These are phyloP conservation scores for Leccinum truebloodii DNA, from an alignment of 768 basidiomycete species.

Conservation along the genomic window DNA sequence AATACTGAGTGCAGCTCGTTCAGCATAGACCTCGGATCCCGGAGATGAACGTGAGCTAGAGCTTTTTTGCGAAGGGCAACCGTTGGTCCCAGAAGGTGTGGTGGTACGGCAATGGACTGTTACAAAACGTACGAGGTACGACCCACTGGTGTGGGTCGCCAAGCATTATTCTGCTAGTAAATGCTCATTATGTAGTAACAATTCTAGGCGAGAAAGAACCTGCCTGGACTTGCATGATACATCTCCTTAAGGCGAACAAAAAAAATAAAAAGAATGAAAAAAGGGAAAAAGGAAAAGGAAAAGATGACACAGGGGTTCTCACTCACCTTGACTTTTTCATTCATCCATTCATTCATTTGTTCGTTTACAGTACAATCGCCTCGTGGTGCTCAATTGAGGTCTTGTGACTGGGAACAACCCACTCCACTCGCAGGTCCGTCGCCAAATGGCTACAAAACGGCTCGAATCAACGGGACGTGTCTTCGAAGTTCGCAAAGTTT, in stretches of 20 bases:
- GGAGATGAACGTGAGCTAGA: conserved; percentile 17
- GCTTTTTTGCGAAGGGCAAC: not conserved
- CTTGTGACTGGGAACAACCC: not conserved
- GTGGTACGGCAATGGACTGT: not conserved
- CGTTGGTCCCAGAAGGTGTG: not conserved
- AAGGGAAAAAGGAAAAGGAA: not conserved
- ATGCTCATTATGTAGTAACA: not conserved
- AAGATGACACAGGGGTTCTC: not conserved
- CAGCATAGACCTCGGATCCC: conserved; percentile 12
- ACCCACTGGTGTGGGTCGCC: not conserved
- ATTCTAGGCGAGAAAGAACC: conserved; percentile 1
- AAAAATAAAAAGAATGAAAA: not conserved
- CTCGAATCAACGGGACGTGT: not conserved
- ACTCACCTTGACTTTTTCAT: not conserved
- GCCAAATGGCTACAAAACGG: not conserved
- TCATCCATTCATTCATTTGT: not conserved
- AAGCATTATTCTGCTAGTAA: not conserved
- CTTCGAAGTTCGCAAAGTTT: not conserved
- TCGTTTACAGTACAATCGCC: not conserved
- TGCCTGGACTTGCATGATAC: not conserved
- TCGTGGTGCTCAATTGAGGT: not conserved
- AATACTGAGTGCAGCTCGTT: not conserved
- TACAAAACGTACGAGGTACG: not conserved
- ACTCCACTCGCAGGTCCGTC: not conserved
- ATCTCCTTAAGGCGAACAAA: conserved; percentile 1